phyloP scores from a whole-genome alignment of 371 early-diverging fungal genomes.

The Actinomortierella wolfii region DNA sequence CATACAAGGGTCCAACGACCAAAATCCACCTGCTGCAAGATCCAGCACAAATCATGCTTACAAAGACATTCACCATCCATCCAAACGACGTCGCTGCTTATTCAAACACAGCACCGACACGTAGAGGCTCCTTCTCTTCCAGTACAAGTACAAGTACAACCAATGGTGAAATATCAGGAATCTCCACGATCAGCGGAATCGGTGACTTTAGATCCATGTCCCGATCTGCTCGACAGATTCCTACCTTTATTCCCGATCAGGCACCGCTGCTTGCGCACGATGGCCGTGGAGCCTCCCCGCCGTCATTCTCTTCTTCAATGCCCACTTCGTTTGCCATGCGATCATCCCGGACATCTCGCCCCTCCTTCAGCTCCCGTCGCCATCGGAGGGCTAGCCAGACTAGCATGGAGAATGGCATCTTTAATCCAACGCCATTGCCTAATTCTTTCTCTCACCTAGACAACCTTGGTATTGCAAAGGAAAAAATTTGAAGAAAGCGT shows the following conservation, averaged over 20 bases:
- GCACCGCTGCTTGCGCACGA: conserved; percentile 47
- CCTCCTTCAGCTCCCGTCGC: conserved; percentile 52
- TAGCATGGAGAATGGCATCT: conserved; percentile 65
- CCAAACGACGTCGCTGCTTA: conserved; percentile 50
- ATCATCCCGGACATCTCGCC: conserved; percentile 30
- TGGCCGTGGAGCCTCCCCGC: conserved; percentile 8
- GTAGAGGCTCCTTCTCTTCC: conserved; percentile 65
- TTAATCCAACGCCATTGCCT: conserved; percentile 68
- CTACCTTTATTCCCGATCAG: conserved; percentile 44
- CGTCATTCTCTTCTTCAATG: conserved; percentile 27
- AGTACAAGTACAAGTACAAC: conserved; percentile 46
- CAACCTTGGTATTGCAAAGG: conserved; percentile 37
- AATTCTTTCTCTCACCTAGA: conserved; percentile 47
- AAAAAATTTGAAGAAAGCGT: neutral
- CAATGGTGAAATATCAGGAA: conserved; percentile 50
- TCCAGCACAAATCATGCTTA: conserved; percentile 63
- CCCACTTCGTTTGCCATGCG: conserved; percentile 32
- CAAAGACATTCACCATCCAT: conserved; percentile 64
- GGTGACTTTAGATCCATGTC: conserved; percentile 35
- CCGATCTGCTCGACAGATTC: conserved; percentile 25
- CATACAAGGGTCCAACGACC: conserved; percentile 72
- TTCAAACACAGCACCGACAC: conserved; percentile 29
- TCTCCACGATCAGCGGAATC: conserved; percentile 51
- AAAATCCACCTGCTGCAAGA: conserved; percentile 63
- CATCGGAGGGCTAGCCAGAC: conserved; percentile 63